Percentiles rank a stretch among this genome's conserved stretches.
phyloP scores from a whole-genome alignment of 1,139 yeast species.

The Debaryomyces nepalensis region DNA sequence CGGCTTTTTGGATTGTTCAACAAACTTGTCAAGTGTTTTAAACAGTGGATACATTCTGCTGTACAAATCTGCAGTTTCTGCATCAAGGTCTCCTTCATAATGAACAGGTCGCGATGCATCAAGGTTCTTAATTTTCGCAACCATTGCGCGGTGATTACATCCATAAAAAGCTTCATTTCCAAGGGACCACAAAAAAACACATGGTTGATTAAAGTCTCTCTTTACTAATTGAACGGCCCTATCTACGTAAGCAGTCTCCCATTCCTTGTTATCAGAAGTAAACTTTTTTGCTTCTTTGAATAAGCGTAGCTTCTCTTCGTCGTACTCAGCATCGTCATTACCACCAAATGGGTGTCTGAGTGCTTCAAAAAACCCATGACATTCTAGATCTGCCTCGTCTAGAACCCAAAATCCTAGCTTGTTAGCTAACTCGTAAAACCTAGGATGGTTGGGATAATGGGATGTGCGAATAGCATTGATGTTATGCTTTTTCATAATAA shows the following conservation, averaged over 20 bases:
- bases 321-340: conserved; percentile 18
- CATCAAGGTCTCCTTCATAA: conserved; percentile 33
- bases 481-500: conserved; percentile 36
- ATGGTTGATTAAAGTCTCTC: conserved; percentile 37
- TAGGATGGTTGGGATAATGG: conserved; percentile 34
- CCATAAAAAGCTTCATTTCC: conserved; percentile 42
- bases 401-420: conserved; percentile 37
- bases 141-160: conserved; percentile 34
- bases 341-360: conserved; percentile 19
- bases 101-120: conserved; percentile 34
- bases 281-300: conserved; percentile 20
- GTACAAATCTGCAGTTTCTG: conserved; percentile 32
- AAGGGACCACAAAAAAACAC: conserved; percentile 40
- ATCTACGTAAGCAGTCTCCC: conserved; percentile 37
- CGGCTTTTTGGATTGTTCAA: conserved; percentile 26
- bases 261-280: conserved; percentile 32
- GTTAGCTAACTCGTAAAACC: conserved; percentile 25
- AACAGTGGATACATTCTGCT: conserved; percentile 36
- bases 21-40: conserved; percentile 25
- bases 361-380: conserved; percentile 37
- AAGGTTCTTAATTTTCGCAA: conserved; percentile 24
- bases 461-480: conserved; percentile 40
- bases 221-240: conserved; percentile 33
- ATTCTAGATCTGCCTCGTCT: conserved; percentile 42
- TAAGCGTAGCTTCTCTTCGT: conserved; percentile 14